Evolutionary conservation across 208 protist genomes (phyloP).

Genomic region (Wallacemonas sp.): DNA sequence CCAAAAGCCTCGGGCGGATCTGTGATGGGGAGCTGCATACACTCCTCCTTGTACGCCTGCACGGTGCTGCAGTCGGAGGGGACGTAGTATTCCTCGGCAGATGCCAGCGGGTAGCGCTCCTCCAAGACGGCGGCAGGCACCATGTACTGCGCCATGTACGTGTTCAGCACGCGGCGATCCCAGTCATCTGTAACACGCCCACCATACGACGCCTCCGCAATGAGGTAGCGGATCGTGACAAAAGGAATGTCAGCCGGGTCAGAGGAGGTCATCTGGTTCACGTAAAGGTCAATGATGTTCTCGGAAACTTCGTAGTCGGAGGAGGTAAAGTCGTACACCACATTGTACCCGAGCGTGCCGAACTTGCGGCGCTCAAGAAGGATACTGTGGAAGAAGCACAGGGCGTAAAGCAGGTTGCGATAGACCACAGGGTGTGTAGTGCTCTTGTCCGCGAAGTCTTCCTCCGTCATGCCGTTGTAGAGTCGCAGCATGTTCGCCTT

Average conservation of each 20-base stretch:
- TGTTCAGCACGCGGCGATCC: slow-evolving; percentile 96
- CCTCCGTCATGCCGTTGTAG: slow-evolving; percentile 92
- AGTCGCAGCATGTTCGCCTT: slow-evolving; percentile 97
- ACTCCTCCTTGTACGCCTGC: slow-evolving; percentile 93
- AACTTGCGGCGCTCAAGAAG: slow-evolving; percentile 99
- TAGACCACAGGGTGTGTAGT: slow-evolving; percentile 85
- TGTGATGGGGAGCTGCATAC: slow-evolving; percentile 89
- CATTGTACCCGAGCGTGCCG: slow-evolving; percentile 98
- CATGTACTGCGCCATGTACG: slow-evolving; percentile 97
- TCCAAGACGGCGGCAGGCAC: slow-evolving; percentile 73
- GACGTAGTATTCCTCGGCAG: slow-evolving; percentile 88
- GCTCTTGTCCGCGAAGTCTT: slow-evolving; percentile 84
- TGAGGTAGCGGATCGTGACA: slow-evolving; percentile 97
- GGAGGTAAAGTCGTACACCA: slow-evolving; percentile 98
- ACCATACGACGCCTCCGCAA: slow-evolving; percentile 98
- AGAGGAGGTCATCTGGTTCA: slow-evolving; percentile 69
- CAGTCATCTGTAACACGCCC: slow-evolving; percentile 98
- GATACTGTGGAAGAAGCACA: slow-evolving; percentile 98
- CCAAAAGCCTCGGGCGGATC: slow-evolving; percentile 98
- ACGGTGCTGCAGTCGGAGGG: slow-evolving; percentile 89
- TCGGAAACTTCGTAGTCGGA: slow-evolving; percentile 97
- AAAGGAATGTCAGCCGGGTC: slow-evolving; percentile 92
- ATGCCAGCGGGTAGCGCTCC: slow-evolving; percentile 87
- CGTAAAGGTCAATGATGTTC: slow-evolving; percentile 92
- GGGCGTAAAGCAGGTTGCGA: slow-evolving; percentile 95